Evolutionary conservation across 1,284 basidiomycete genomes (phyloP), one percentile per base, ranked within the genome.

Genomic region (Agaricales sp.): DNA sequence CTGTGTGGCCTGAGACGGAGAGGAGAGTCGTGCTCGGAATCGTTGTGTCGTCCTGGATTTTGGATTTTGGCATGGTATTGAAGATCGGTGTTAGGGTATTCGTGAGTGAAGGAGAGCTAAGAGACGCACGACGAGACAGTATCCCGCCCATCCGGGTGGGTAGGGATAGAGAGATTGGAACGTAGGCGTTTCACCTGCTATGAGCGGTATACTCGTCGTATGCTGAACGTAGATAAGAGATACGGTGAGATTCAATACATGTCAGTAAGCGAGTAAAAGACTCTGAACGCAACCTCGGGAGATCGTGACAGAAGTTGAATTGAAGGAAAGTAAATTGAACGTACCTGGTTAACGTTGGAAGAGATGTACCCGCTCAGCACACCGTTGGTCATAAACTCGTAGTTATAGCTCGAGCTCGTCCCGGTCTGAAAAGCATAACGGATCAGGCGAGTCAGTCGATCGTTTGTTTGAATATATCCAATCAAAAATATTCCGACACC

Each of bases 1-100:
- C 39, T 8, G 45, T 51, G n/a, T 45, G 50, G 1, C 51, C 51
- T 46, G 50, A 52, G 19, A 51, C 46, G 13, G 46, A 55, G 20
- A 56, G 52, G 2, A 47, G 3, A 20, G 22, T 4, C 52, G 45
- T 14, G 43, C 22, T 3, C 51, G 53, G 11, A 52, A 53, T 26
- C 51, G 52, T 38, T 54, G 49, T 18, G 48, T 49, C 6, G 54
- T 55, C 2, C 52, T 45, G 25, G 52, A 56, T 13, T 45, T 53
- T 18, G 54, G 46, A 25, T n/a, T n/a, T n/a, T n/a, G n/a, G n/a
- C n/a, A n/a, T n/a, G n/a, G n/a, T n/a, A n/a, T n/a, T n/a, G 22
- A 49, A 48, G 0, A 43, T 43, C 3, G 49, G 38, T 21, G 49
- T 51, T 2, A 52, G 38, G 3, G 54, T 16, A 41, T 35, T 8